A percentile compares a stretch with the other conserved stretches of the same genome.
Evolutionary conservation across 768 basidiomycete genomes (phyloP).

Genomic region (Podaxis sp.): DNA sequence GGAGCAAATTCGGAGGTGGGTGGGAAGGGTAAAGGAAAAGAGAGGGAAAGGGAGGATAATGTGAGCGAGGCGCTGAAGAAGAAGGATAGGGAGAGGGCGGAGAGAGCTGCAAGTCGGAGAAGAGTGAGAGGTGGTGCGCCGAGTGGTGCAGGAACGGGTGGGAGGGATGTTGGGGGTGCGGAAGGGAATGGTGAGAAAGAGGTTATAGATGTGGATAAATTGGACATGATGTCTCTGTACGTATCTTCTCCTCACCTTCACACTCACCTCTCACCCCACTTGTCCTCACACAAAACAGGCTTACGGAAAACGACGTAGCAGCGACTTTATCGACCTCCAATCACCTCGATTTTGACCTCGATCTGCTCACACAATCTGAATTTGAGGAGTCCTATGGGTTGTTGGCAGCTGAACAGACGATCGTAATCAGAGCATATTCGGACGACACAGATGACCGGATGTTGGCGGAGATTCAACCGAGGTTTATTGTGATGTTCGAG

Average conservation of each 20-base stretch:
- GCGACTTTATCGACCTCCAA: constrained; percentile 14
- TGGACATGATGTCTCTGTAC: constrained; percentile 42
- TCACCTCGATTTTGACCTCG: constrained; percentile 30
- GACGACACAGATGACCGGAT: constrained; percentile 93
- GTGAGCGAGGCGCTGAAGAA: constrained; percentile 75
- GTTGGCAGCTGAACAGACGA: constrained; percentile 71
- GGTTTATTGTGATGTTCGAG: constrained; percentile 95
- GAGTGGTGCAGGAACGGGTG: constrained; percentile 21
- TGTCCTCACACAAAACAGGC: background rate
- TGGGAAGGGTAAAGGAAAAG: constrained; percentile 23
- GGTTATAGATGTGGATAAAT: constrained; percentile 31
- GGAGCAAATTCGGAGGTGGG: constrained; percentile 21
- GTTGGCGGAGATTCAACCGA: constrained; percentile 82
- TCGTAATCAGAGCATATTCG: constrained; percentile 84
- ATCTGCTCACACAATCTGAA: constrained; percentile 34
- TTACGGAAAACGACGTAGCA: background rate
- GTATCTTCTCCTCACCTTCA: background rate
- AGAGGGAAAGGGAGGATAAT: constrained; percentile 31
- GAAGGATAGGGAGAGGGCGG: constrained; percentile 68
- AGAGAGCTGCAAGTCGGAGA: constrained; percentile 62
- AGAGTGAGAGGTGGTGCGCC: constrained; percentile 76
- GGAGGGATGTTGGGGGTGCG: constrained; percentile 16
- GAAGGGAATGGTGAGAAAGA: constrained; percentile 19
- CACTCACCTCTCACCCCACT: background rate
- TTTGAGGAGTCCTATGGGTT: constrained; percentile 84